A percentile compares a stretch with the other conserved stretches of the same genome.
Conservation (phyloP, 2,329 filamentous ascomycete species). For the Penicillium sp. region DNA sequence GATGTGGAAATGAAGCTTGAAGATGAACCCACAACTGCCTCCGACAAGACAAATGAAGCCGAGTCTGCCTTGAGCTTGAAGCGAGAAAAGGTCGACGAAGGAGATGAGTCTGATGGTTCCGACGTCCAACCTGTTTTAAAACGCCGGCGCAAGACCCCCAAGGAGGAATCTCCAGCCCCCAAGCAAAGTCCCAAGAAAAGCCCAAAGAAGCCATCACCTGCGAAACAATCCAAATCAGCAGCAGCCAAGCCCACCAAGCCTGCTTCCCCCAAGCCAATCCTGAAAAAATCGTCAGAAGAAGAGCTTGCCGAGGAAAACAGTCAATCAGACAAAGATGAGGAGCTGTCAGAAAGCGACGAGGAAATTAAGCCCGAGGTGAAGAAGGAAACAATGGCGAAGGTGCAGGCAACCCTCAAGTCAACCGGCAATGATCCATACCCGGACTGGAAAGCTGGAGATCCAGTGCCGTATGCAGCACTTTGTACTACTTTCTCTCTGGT, state of each 20-base stretch:
- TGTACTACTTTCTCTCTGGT: constrained; percentile 94
- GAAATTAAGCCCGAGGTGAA: constrained; percentile 69
- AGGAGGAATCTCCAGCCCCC: constrained; percentile 30
- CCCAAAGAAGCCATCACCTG: constrained; percentile 19
- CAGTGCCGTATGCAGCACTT: constrained; percentile 90
- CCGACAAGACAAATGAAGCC: not conserved
- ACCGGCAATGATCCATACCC: constrained; percentile 80
- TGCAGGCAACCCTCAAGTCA: constrained; percentile 72
- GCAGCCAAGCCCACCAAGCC: not conserved
- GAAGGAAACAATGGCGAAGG: constrained; percentile 74
- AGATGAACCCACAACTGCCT: not conserved
- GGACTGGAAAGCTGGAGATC: constrained; percentile 86
- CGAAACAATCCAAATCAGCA: constrained; percentile 11
- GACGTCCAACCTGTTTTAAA: constrained; percentile 64
- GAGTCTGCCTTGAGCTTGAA: constrained; percentile 30
- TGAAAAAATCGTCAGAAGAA: not conserved
- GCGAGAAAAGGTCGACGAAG: constrained; percentile 39
- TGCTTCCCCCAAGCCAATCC: not conserved
- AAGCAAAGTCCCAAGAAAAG: constrained; percentile 2
- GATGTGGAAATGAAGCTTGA: constrained; percentile 9
- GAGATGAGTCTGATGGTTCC: constrained; percentile 52
- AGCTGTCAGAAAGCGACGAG: constrained; percentile 50
- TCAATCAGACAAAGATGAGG: constrained; percentile 35
- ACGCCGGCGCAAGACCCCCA: constrained; percentile 39
- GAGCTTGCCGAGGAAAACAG: constrained; percentile 44